Evolutionary conservation across 176 grass and related monocot species (phyloP), one percentile per base, ranked within the genome.

Genomic region (Avena eriantha): DNA sequence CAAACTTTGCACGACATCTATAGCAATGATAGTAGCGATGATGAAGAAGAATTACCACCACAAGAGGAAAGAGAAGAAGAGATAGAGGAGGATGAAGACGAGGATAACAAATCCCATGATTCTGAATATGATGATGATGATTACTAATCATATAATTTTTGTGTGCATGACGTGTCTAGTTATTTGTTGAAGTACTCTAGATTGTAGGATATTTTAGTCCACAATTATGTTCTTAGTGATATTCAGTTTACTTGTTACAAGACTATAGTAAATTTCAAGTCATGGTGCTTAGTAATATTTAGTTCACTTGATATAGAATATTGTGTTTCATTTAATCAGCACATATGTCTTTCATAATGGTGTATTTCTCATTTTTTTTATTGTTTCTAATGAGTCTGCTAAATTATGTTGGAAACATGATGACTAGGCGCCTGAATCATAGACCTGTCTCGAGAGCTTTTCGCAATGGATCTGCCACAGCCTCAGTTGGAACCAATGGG

Each of bases 51-150:
- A 63, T 5, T 63, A 1, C 60, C 60, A 63, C 10, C 23, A 63
- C 10, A 63, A 26, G 66, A 33, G 34, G 34, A 39, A 35, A 19
- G 66, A 9, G 66, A 69, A 19, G 66, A 66, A 14, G 63, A 66
- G 13, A 57, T 7, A n/a, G 63, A 35, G 33, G 66, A 69, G 33
- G 34, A 69, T 35, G 66, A 69, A 18, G 7, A 69, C 34, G 7
- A 69, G 34, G 67, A 39, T 19, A 69, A 18, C 34, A 69, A 36
- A 3, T 35, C 8, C 10, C 33, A 18, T 18, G 66, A 39, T 69
- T 69, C 7, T 19, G 16, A 69, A 39, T 69, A 69, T 69, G 66
- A 69, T 8, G 39, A 69, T 69, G 66, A 69, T 69, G 66, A 69
- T 33, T 39, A 69, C 16, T 69, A 16, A 68, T 2, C 58, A 61